Evolutionary conservation across 495 filamentous ascomycete species (phyloP), one percentile per base, ranked within the genome.

Genomic region (Ramalina intermedia): DNA sequence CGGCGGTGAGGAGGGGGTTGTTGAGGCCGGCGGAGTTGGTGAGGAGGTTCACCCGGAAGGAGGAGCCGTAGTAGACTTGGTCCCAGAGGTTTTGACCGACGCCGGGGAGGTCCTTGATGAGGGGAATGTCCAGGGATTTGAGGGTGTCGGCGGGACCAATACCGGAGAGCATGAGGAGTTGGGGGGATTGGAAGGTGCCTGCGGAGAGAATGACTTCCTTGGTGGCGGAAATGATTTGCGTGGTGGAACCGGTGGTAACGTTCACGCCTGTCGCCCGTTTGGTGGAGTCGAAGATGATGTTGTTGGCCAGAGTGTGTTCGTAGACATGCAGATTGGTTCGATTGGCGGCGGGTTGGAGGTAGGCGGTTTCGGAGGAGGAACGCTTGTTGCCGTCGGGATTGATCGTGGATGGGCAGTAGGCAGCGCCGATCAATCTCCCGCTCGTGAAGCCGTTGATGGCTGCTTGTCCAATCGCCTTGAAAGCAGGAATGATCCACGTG

Each of bases 151-250:
- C 48, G 0, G 69, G 70, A 11, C 79, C 79, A 41, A 84, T 59
- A 11, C 81, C 79, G 0, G 81, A 84, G 0, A 78, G 67, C 55
- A 84, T 78, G 9, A 83, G 65, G 2, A 84, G 58, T 1, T 63
- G 58, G 5, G 81, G 76, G 0, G 79, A 71, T 13, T 71, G 68
- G 17, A 73, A 63, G 9, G 72, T 56, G 8, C 81, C 81, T n/a
- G 71, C 72, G 1, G 78, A 75, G 1, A 80, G 53, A 38, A 85
- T 69, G 2, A 83, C 73, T 35, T 79, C 73, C 36, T 67, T 74
- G 11, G 57, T 62, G 1, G 72, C 80, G 38, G 55, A 61, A 17
- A 82, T 53, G 7, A 57, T 62, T 17, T 41, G 44, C 0, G 50
- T 61, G 47, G 58, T 42, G 1, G 63, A 64, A 14, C 58, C 54